Base-by-base conservation (phyloP, 352 stramenopile species). In the Blastocystis sp. region DNA sequence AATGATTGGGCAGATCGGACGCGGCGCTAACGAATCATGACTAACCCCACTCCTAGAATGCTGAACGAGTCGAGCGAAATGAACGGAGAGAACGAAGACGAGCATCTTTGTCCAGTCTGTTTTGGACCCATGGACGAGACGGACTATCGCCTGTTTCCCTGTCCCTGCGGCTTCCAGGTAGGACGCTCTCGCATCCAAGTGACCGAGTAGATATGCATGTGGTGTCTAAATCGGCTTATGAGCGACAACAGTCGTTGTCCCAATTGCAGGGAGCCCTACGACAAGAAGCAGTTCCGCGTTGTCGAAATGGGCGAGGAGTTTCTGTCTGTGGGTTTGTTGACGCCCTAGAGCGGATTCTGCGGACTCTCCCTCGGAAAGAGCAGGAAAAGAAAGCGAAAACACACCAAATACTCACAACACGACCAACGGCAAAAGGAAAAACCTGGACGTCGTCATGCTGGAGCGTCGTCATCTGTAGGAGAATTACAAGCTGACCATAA, bases 201-300 rank as follows among this genome's bases (percentile, higher is more conserved):
- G 39, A 37, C 4, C 1, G 24, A 21, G 12, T 69, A 85, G 74
- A 21, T 85, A 16, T 99, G 97, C 94, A 97, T 99, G 91, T 99
- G 97, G 96, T 99, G 97, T 93, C 99, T 97, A 96, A 96, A 99
- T 88, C 95, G 98, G 88, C 98, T 99, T 91, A 98, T 97, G 93
- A 97, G 98, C 91, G 96, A 98, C 90, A 96, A 98, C 93, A 98
- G 98, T 4, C 93, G 98, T 10, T 99, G 97, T 92, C 97, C 97
- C 12, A 97, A 96, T 12, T 99, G 97, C 91, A 94, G 97, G n/a
- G 96, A 95, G 74, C 95, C 96, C 19, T 99, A 99, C 91, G 93
- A 95, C 33, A 95, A 98, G 16, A 41, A 81, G 13, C 12, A 66
- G 16, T 90, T 90, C 39, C n/a, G 37, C 6, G 66, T 91, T 59